These are phyloP conservation scores for Urochloa ruziziensis DNA, from an alignment of 176 grass and related monocot genomes.

Conservation along the genomic window DNA sequence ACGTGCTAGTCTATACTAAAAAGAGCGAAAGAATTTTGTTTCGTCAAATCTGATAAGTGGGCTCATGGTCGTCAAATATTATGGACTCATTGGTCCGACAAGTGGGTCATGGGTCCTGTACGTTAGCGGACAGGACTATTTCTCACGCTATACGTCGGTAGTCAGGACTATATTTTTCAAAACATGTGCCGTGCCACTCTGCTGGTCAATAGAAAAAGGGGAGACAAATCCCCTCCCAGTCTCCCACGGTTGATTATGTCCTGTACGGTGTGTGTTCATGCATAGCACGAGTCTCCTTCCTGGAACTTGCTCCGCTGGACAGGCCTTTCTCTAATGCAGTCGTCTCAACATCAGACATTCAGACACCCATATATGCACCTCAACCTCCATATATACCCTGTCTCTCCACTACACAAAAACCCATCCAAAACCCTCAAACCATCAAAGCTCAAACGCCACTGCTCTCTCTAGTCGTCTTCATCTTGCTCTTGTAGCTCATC, in stretches of 20 bases:
- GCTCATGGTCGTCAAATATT: no score
- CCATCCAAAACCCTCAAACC: neutral
- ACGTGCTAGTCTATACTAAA: no score
- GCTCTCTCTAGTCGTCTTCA: no score
- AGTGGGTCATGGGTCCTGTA: no score
- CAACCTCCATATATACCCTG: constrained; percentile 12
- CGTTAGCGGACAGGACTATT: no score
- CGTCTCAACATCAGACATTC: neutral
- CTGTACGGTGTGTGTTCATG: neutral
- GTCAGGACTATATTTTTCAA: no score
- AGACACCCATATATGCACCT: neutral
- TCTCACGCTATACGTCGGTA: no score
- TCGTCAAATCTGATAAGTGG: no score
- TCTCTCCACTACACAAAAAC: neutral
- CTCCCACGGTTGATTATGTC: neutral
- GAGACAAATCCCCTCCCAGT: neutral
- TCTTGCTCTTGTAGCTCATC: no score
- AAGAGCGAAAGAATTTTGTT: no score
- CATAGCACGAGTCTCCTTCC: neutral
- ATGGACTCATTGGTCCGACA: no score
- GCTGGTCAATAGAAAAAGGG: neutral
- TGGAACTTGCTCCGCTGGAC: neutral
- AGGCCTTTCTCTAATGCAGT: neutral
- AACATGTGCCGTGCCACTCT: no score
- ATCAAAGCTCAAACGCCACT: neutral